Conservation (phyloP, 768 basidiomycete genomes). For the Tricholoma hemisulphureum region DNA sequence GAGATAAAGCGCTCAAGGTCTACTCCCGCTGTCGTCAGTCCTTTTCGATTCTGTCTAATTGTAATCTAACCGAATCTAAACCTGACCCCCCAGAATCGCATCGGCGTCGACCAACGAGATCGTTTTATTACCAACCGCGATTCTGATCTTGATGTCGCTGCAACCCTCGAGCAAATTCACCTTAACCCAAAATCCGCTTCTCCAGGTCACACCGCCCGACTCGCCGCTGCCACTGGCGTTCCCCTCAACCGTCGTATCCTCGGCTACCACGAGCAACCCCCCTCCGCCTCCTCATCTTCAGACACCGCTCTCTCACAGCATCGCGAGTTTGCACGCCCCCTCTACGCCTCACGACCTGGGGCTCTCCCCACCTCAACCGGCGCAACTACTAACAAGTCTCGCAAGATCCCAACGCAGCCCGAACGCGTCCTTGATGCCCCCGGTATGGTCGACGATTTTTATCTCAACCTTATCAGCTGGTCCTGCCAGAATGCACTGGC, state of each 20-base stretch:
- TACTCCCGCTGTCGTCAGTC: conserved; percentile 60
- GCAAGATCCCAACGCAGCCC: conserved; percentile 83
- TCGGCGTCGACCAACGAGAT: conserved; percentile 50
- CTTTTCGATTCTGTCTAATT: too few species aligned
- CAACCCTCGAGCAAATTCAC: conserved; percentile 63
- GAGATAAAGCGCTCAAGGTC: conserved; percentile 74
- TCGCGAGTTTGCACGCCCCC: conserved; percentile 72
- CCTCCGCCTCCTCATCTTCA: conserved; percentile 63
- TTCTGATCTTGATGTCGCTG: conserved; percentile 50
- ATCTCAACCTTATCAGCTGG: conserved; percentile 93
- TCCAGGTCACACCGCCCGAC: conserved; percentile 75
- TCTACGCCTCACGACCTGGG: conserved; percentile 66
- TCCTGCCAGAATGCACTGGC: conserved; percentile 82
- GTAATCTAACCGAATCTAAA: conserved; percentile 2
- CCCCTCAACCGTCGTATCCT: conserved; percentile 80
- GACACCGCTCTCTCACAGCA: conserved; percentile 74
- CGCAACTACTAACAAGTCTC: conserved; percentile 62
- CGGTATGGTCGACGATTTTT: conserved; percentile 92
- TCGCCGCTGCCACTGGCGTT: conserved; percentile 73
- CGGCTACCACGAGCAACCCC: conserved; percentile 85
- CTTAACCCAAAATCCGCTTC: conserved; percentile 60
- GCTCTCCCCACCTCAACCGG: conserved; percentile 64
- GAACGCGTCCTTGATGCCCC: conserved; percentile 96
- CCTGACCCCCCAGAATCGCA: conserved; percentile 41
- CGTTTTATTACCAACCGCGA: conserved; percentile 70